Evolutionary conservation across 1,139 yeast species (phyloP).

Genomic region (Kodamaea ohmeri): DNA sequence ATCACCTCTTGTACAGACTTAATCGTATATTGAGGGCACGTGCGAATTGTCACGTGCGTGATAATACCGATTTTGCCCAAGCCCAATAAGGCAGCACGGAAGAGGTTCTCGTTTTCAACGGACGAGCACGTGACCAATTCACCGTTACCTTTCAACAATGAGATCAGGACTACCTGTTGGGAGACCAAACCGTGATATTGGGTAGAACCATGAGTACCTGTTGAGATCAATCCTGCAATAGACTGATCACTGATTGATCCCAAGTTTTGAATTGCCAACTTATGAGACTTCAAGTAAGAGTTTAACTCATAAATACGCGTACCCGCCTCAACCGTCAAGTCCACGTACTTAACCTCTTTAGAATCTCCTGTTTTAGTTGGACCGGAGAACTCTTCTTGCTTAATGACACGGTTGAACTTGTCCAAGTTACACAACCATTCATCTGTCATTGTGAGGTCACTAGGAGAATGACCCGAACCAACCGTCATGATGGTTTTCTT

Average conservation of each 20-base stretch:
- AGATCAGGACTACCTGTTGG: constrained; percentile 78
- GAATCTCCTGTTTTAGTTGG: constrained; percentile 31
- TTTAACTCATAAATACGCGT: constrained; percentile 77
- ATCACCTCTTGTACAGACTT: constrained; percentile 81
- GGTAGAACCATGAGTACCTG: constrained; percentile 96
- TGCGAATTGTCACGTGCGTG: constrained; percentile 81
- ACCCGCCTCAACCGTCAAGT: constrained; percentile 92
- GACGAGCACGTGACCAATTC: constrained; percentile 70
- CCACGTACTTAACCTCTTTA: constrained; percentile 66
- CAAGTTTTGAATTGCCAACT: constrained; percentile 82
- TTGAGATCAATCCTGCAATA: constrained; percentile 88
- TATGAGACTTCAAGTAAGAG: constrained; percentile 56
- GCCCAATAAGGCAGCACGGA: constrained; percentile 82
- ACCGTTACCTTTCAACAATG: constrained; percentile 72
- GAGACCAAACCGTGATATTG: constrained; percentile 89
- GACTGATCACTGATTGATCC: constrained; percentile 96
- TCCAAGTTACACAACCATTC: constrained; percentile 92
- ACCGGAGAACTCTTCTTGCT: constrained; percentile 38
- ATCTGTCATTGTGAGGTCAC: constrained; percentile 80
- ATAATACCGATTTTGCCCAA: constrained; percentile 91
- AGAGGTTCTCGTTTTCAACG: constrained; percentile 61
- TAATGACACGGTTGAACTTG: constrained; percentile 56
- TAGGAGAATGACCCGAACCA: constrained; percentile 96
- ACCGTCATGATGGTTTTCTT: constrained; percentile 76
- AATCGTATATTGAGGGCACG: constrained; percentile 80